Evolutionary conservation across 805 yeast species (phyloP), one percentile per base, ranked within the genome.

Genomic region (Candida argentea): DNA sequence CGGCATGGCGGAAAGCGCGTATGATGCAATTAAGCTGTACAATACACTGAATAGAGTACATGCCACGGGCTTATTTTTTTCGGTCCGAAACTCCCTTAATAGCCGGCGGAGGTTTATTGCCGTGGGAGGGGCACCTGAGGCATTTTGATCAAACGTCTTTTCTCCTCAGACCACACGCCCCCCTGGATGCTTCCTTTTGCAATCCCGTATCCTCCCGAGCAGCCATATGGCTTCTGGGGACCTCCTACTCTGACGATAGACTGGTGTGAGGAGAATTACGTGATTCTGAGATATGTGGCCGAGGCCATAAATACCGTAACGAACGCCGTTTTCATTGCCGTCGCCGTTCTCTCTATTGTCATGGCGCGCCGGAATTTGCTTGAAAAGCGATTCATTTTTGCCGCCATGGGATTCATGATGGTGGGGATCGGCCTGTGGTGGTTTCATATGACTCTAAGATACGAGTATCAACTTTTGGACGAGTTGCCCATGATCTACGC

Each of bases 401-500:
- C 82, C 7, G 76, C 84, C 7, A 34, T 76, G 9, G 96, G 96
- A 5, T 87, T 91, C 50, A 73, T 79, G 31, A 58, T 82, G 5
- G 98, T 91, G 4, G 98, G 98, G 1, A 53, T 89, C 13, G 98
- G 98, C 3, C 74, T 85, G 12, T 91, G 96, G 89, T 57, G 86
- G 36, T 91, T 91, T 61, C 98, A 91, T 54, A 91, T 91, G 95
- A 89, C 97, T 4, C 65, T 91, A 42, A 66, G 73, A 38, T 91
- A 89, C 54, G 84, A 81, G 48, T 91, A 70, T 58, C 98, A 91
- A 57, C 52, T 91, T 37, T 65, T 91, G 52, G 98, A 91, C 57
- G 98, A 91, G 52, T 64, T 91, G 44, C 98, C 98, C 22, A 91
- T 91, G 98, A 84, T 91, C 37, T 91, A 91, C 56, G 96, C 95